Evolutionary conservation across 805 yeast genomes (phyloP).

Genomic region (Lipomyces yamanashiensis): DNA sequence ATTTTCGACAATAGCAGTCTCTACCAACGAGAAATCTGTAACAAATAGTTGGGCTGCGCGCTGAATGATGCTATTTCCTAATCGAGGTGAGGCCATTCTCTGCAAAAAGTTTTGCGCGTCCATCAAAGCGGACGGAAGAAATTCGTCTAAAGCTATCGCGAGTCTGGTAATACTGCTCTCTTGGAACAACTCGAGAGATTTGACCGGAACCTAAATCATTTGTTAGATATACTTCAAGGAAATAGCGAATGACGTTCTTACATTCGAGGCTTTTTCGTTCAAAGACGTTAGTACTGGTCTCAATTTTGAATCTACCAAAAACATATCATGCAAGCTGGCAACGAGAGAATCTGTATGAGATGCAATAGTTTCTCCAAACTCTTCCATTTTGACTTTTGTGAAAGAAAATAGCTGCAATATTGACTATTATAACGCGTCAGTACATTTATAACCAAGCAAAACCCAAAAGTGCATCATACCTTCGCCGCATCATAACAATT

Average conservation of each 20-base stretch:
- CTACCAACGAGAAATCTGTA: conserved; percentile 42
- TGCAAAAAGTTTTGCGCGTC: conserved; percentile 42
- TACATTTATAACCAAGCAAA: neutral
- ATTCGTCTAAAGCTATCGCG: conserved; percentile 42
- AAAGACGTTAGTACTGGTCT: conserved; percentile 19
- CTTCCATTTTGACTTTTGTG: conserved; percentile 25
- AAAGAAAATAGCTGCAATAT: conserved; percentile 29
- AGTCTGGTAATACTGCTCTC: conserved; percentile 30
- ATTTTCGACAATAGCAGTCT: conserved; percentile 41
- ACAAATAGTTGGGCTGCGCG: conserved; percentile 44
- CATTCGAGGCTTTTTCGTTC: conserved; percentile 17
- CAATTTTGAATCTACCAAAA: conserved; percentile 25
- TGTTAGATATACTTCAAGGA: neutral
- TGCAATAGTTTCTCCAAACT: conserved; percentile 7
- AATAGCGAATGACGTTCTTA: neutral
- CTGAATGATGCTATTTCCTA: conserved; percentile 42
- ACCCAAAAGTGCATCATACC: conserved; percentile 34
- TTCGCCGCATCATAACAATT: conserved; percentile 47
- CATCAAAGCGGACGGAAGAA: conserved; percentile 45
- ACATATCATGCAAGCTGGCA: conserved; percentile 19
- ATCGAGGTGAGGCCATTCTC: conserved; percentile 44
- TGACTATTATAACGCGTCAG: conserved; percentile 10
- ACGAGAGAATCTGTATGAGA: conserved; percentile 9
- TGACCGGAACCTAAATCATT: neutral
- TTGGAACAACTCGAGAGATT: conserved; percentile 7